These are phyloP conservation scores for Capronia americana DNA, from an alignment of 2,329 filamentous ascomycete species.

Conservation along the genomic window DNA sequence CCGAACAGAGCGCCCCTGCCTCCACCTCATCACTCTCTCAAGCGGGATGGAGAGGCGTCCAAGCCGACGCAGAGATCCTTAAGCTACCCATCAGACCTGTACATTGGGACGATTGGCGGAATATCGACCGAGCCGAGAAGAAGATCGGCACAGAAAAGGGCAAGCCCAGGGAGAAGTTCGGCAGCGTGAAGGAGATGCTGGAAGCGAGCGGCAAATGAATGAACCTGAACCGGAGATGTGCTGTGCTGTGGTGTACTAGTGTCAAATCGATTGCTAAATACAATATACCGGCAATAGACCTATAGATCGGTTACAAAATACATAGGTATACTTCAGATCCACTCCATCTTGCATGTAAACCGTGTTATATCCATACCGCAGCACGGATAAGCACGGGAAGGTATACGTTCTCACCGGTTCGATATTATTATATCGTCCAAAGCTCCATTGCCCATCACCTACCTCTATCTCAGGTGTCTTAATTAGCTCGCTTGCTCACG, in stretches of 20 bases:
- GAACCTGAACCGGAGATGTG: neutral
- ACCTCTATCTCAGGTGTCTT: too few relatives aligned
- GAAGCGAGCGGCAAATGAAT: constrained; percentile 12
- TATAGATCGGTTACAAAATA: neutral
- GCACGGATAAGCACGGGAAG: too few relatives aligned
- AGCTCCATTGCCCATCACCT: too few relatives aligned
- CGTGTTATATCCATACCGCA: too few relatives aligned
- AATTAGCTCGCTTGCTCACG: too few relatives aligned
- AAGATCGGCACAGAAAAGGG: constrained; percentile 69
- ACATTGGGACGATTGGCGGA: constrained; percentile 84
- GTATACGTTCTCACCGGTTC: too few relatives aligned
- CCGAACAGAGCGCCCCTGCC: constrained; percentile 27
- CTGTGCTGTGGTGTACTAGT: too few relatives aligned
- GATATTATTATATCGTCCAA: too few relatives aligned
- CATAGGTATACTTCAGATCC: neutral
- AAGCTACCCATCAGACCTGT: constrained; percentile 65
- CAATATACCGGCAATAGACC: neutral
- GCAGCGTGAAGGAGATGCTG: constrained; percentile 65
- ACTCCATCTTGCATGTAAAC: too few relatives aligned
- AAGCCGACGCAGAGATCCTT: constrained; percentile 61
- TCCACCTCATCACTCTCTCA: constrained; percentile 4
- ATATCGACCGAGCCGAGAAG: constrained; percentile 80
- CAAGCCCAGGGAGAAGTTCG: constrained; percentile 77
- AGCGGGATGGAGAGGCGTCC: constrained; percentile 80
- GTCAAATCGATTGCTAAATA: neutral